Evolutionary conservation across 371 early-diverging fungal genomes (phyloP).

Genomic region (Mucor saturninus): DNA sequence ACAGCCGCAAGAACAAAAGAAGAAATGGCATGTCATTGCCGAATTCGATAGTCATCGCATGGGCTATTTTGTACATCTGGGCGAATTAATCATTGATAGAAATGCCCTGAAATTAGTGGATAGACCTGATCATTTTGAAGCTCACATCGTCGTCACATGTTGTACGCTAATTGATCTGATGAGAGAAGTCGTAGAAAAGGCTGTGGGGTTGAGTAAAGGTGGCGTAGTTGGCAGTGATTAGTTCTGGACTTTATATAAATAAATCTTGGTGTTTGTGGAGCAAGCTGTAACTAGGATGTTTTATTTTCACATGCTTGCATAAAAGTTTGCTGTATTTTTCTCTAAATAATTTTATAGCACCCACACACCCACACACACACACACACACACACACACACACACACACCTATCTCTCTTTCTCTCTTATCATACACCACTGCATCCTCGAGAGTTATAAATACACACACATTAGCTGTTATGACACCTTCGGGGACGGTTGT

Average conservation of each 20-base stretch:
- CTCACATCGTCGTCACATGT: slow-evolving; percentile 47
- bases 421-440: no score
- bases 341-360: no score
- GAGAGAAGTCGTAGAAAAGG: slow-evolving; percentile 58
- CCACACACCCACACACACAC: no score
- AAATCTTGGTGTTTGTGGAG: background rate
- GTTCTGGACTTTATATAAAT: background rate
- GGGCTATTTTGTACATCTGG: slow-evolving; percentile 51
- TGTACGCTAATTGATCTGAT: slow-evolving; percentile 54
- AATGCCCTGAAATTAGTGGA: slow-evolving; percentile 32
- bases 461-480: no score
- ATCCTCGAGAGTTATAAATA: no score
- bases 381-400: no score
- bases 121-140: slow-evolving; percentile 35
- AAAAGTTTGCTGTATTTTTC: no score
- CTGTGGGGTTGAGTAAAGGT: slow-evolving; percentile 48
- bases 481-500: no score
- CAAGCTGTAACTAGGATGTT: background rate
- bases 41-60: slow-evolving; percentile 54
- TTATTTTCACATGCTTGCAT: background rate
- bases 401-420: no score
- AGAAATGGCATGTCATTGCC: slow-evolving; percentile 40
- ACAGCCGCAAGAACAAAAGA: slow-evolving; percentile 13
- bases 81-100: slow-evolving; percentile 41
- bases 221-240: slow-evolving; percentile 50